Base-by-base conservation (phyloP, 202 grass and related monocot species). In the Schoenoplectus triqueter region DNA sequence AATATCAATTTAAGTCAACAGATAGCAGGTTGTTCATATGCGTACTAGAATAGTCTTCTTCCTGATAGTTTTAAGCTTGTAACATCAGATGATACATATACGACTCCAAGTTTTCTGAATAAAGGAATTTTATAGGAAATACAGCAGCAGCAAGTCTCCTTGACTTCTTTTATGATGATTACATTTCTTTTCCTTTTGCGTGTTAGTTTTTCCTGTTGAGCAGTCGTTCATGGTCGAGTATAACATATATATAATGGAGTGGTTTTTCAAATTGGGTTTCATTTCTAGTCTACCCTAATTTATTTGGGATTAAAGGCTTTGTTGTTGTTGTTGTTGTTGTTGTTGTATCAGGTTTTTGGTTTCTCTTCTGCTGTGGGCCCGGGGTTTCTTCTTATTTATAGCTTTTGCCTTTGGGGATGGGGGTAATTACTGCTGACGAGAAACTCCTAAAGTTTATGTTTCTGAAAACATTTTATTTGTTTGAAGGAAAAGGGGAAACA, bases 11-110 rank as follows among this genome's bases (percentile, higher is more conserved):
- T 13, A 1, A 52, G 72, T 54, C 49, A 2, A 22, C 13, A 52
- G 48, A 22, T 54, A 75, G 48, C 19, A 75, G 18, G 71, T 54
- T 31, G 41, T 44, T 71, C 7, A 14, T 75, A 54, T 75, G 49
- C 31, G 18, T 52, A 22, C 9, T 8, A 74, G 71, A 31, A 22
- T 78, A 52, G 0, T 56, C 21, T 60, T n/a, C 73, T 78, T 13
- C 2, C 52, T 78, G 73, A 31, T 52, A 77, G 19, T 51, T 74
- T 3, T 59, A 17, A 22, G 73, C 73, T 57, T 41, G 21, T 78
- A 78, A 78, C 13, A 62, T 62, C n/a, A 62, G 59, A 62, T 62
- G 59, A 62, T 62, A 18, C n/a, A 62, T 62, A 62, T 62, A 18
- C 59, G n/a, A 62, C n/a, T 15, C 59, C 15, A 62, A 62, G 17